These are phyloP conservation scores for Aspergillus spinulosporus DNA, from an alignment of 2,329 filamentous ascomycete genomes.

Conservation along the genomic window DNA sequence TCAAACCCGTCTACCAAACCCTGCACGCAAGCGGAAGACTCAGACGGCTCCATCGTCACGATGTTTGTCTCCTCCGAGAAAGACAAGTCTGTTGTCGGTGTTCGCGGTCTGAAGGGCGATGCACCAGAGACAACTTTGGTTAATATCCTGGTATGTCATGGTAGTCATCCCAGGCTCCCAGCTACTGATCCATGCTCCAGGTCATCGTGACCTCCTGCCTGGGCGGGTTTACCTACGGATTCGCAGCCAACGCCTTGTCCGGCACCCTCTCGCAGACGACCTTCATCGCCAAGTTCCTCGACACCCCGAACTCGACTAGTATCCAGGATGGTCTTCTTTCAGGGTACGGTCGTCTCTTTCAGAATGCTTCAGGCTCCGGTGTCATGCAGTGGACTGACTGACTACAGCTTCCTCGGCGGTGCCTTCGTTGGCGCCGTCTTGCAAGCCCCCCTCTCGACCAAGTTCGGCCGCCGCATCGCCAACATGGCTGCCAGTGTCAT, in stretches of 20 bases:
- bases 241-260: neutral
- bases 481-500: neutral
- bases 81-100: neutral
- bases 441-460: neutral
- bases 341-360: neutral
- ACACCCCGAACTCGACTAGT: neutral
- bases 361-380: neutral
- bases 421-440: neutral
- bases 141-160: neutral
- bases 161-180: neutral
- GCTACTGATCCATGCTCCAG: neutral
- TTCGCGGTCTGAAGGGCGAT: neutral
- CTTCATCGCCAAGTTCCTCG: neutral
- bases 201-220: neutral
- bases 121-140: neutral
- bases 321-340: neutral
- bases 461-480: neutral
- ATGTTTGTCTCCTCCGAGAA: neutral
- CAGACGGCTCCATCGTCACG: neutral
- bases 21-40: neutral
- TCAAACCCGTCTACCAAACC: neutral
- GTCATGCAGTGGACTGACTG: neutral
- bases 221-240: neutral
- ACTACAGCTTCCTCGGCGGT: neutral
- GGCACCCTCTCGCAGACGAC: neutral